Conservation (phyloP, 768 basidiomycete species). For the Exidia glandulosa region DNA sequence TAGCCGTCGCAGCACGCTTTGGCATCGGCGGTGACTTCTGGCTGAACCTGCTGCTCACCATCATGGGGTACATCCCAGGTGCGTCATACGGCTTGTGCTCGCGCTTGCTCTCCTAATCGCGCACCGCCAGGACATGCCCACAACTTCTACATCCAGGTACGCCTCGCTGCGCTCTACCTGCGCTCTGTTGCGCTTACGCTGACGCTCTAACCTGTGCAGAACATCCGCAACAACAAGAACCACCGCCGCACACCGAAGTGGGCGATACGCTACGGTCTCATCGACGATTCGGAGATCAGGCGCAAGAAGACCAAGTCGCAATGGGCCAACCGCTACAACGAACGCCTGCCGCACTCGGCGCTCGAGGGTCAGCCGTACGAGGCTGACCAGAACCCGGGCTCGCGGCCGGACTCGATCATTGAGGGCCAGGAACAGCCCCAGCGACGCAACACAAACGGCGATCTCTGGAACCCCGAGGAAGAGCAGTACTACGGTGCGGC, state of each 20-base stretch:
- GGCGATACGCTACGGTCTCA: constrained; percentile 82
- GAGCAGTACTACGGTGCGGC: constrained; percentile 54
- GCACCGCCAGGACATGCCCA: constrained; percentile 89
- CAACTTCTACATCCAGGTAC: constrained; percentile 89
- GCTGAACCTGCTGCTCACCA: constrained; percentile 78
- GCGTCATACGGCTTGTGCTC: constrained; percentile 9
- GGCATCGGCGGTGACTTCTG: constrained; percentile 88
- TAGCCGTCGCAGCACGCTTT: constrained; percentile 89
- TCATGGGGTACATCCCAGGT: constrained; percentile 89
- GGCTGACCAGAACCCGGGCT: constrained; percentile 56
- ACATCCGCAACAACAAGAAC: constrained; percentile 92
- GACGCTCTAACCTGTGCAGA: constrained; percentile 37
- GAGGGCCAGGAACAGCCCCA: constrained; percentile 19
- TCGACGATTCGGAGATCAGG: constrained; percentile 66
- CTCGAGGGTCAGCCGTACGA: constrained; percentile 62
- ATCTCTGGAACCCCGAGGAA: constrained; percentile 65
- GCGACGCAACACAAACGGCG: constrained; percentile 33
- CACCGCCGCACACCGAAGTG: constrained; percentile 90
- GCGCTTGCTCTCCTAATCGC: too few relatives aligned
- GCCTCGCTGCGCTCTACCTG: neutral
- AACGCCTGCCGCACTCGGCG: constrained; percentile 59
- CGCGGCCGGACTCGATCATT: constrained; percentile 17
- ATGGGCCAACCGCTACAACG: constrained; percentile 82
- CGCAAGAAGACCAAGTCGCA: constrained; percentile 73
- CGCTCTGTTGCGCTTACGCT: constrained; percentile 2